Percentiles rank a stretch among this genome's conserved stretches.
Evolutionary conservation across 2,329 filamentous ascomycete species (phyloP).

Genomic region (Talaromyces marneffei): DNA sequence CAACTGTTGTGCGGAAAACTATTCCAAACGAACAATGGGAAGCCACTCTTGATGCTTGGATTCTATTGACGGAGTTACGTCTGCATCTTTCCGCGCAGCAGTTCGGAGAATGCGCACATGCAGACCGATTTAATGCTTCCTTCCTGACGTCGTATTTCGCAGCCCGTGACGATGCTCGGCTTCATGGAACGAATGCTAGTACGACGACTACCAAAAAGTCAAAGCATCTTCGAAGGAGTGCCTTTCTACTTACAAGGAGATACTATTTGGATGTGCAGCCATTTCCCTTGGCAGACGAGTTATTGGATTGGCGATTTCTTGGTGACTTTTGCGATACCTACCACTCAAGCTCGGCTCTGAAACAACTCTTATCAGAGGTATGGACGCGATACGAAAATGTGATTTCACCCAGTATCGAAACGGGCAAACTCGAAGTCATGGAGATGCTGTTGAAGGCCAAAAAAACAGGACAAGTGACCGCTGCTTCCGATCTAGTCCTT

Average conservation of each 20-base stretch:
- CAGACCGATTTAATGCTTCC: slow-evolving; percentile 53
- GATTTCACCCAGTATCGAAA: slow-evolving; percentile 33
- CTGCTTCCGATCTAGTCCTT: slow-evolving; percentile 16
- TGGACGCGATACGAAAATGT: slow-evolving; percentile 31
- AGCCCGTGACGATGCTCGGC: slow-evolving; percentile 28
- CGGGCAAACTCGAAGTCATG: slow-evolving; percentile 30
- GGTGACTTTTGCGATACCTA: slow-evolving; percentile 63
- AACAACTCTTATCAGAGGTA: slow-evolving; percentile 49
- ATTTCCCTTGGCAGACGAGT: slow-evolving; percentile 31
- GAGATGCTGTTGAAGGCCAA: slow-evolving; percentile 22
- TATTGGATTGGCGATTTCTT: slow-evolving; percentile 64
- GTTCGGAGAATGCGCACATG: slow-evolving; percentile 48
- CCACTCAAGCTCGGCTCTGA: slow-evolving; percentile 55
- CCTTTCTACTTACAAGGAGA: slow-evolving; percentile 59
- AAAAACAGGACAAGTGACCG: slow-evolving; percentile 13
- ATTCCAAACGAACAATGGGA: slow-evolving; percentile 70
- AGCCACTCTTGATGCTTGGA: slow-evolving; percentile 70
- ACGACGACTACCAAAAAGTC: not conserved
- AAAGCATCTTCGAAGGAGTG: slow-evolving; percentile 53
- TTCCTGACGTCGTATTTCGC: slow-evolving; percentile 65
- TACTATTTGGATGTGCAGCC: slow-evolving; percentile 46
- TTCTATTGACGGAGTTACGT: slow-evolving; percentile 60
- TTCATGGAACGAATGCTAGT: slow-evolving; percentile 32
- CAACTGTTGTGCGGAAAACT: slow-evolving; percentile 58
- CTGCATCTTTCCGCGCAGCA: slow-evolving; percentile 53